Percentiles rank a stretch among this genome's conserved stretches.
Conservation (phyloP, 192 early-diverging fungal genomes). For the Lunasporangiospora selenospora region DNA sequence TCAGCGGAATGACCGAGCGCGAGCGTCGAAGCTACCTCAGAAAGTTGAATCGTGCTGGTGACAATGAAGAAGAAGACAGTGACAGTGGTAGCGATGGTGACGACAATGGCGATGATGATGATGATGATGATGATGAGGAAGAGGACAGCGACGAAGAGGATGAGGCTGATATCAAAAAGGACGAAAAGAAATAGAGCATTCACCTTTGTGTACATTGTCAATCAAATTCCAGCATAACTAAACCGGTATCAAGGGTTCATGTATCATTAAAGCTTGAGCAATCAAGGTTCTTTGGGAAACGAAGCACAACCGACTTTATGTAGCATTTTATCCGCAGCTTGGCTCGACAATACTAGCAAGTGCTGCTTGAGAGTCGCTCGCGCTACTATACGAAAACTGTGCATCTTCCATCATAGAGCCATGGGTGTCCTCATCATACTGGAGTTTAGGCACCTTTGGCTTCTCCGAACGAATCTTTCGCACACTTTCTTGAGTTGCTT, state of each 20-base stretch:
- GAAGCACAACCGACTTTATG: no score
- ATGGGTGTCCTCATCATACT: conserved; percentile 38
- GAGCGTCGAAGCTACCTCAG: conserved; percentile 82
- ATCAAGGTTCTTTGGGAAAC: no score
- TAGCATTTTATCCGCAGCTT: conserved; percentile 44
- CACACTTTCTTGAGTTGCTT: conserved; percentile 31
- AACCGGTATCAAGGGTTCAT: no score
- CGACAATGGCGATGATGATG: conserved; percentile 63
- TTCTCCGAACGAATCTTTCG: conserved; percentile 35
- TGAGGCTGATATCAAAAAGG: no score
- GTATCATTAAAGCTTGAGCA: no score
- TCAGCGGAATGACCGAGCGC: conserved; percentile 80
- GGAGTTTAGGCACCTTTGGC: conserved; percentile 22
- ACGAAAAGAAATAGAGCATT: conserved; percentile 52
- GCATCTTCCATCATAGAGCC: conserved; percentile 35
- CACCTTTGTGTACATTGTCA: no score
- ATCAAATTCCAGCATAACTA: no score
- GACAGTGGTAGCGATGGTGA: conserved; percentile 55
- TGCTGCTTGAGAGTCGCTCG: conserved; percentile 25
- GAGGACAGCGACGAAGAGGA: conserved; percentile 37
- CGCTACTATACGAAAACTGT: conserved; percentile 25
- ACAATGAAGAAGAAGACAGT: conserved; percentile 52
- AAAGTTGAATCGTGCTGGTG: conserved; percentile 70
- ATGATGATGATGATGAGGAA: conserved; percentile 52
- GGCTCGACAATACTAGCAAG: conserved; percentile 45